Percentiles rank a stretch among this genome's conserved stretches.
Evolutionary conservation across 2,329 filamentous ascomycete species (phyloP).

Genomic region (Triangularia setosa): DNA sequence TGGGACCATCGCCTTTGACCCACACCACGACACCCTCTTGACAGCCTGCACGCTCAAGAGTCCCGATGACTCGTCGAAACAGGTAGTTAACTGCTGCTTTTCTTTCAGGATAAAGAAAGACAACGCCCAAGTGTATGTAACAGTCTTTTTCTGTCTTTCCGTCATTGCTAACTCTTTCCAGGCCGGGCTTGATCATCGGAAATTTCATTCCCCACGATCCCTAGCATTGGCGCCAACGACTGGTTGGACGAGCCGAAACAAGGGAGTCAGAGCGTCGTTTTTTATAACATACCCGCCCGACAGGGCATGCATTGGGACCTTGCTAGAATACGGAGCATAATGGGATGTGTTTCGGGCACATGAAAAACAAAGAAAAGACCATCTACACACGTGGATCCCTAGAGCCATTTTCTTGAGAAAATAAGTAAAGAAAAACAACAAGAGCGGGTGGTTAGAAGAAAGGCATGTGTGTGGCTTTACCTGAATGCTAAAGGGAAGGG

Average conservation of each 20-base stretch:
- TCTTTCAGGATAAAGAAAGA: constrained; percentile 95
- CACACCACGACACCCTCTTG: constrained; percentile 87
- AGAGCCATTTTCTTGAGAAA: neutral
- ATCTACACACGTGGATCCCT: neutral
- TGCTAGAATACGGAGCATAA: neutral
- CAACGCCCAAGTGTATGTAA: constrained; percentile 86
- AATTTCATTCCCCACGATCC: constrained; percentile 91
- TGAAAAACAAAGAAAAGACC: neutral
- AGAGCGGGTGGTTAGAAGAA: neutral
- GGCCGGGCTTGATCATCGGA: constrained; percentile 89
- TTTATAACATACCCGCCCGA: neutral
- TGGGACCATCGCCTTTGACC: constrained; percentile 93
- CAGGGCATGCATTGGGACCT: neutral
- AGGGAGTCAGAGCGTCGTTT: neutral
- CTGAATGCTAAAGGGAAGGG: neutral
- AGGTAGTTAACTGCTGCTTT: constrained; percentile 88
- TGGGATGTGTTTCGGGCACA: neutral
- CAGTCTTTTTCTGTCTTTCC: neutral
- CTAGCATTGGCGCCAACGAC: constrained; percentile 7
- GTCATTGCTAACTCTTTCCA: constrained; percentile 37
- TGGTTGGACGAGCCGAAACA: neutral
- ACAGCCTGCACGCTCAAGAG: constrained; percentile 91
- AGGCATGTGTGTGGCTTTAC: neutral
- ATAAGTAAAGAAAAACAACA: neutral
- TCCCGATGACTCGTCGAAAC: constrained; percentile 64